Evolutionary conservation across 2,329 filamentous ascomycete genomes (phyloP), one percentile per base, ranked within the genome.

Genomic region (Calonectria pauciramosa): DNA sequence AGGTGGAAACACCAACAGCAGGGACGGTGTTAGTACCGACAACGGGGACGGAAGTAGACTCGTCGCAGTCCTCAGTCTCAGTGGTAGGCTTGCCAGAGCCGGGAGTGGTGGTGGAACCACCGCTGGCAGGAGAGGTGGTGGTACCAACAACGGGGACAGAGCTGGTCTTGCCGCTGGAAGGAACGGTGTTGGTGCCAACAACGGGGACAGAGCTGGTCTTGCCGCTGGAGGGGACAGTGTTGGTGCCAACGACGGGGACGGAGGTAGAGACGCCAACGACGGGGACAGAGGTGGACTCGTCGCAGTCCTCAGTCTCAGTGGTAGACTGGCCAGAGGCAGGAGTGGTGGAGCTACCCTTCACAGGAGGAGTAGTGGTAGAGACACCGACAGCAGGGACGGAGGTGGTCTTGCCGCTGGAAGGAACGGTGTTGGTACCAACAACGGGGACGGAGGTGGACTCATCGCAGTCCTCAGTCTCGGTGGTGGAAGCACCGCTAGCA

Each of bases 1-100:
- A 44, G 11, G 66, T 66, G 13, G 68, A 49, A 28, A 68, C 72
- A 1, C 77, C 78, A n/a, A n/a, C n/a, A n/a, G n/a, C n/a, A n/a
- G n/a, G n/a, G 26, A 16, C 47, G 7, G 16, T 18, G 60, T 66
- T 74, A n/a, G 72, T 75, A 18, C 28, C 70, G n/a, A 18, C 36
- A 18, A 73, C 47, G n/a, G 68, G 30, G 28, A 56, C 52, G 30
- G 49, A 28, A 23, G 52, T 28, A 18, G 52, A 47, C 44, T 47
- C 44, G 10, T 47, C 44, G 10, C 44, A 47, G n/a, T 47, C 44
- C n/a, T 47, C 44, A 6, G 74, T 75, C 47, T 49, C 60, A 28
- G 71, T 52, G 16, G 44, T 65, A 14, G 49, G 20, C 14, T 30
- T 36, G 36, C 49, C 65, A 49, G 38, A 34, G 32, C 18, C 18